Evolutionary conservation across 1,284 basidiomycete species (phyloP), one percentile per base, ranked within the genome.

Genomic region (Coniophora puteana): DNA sequence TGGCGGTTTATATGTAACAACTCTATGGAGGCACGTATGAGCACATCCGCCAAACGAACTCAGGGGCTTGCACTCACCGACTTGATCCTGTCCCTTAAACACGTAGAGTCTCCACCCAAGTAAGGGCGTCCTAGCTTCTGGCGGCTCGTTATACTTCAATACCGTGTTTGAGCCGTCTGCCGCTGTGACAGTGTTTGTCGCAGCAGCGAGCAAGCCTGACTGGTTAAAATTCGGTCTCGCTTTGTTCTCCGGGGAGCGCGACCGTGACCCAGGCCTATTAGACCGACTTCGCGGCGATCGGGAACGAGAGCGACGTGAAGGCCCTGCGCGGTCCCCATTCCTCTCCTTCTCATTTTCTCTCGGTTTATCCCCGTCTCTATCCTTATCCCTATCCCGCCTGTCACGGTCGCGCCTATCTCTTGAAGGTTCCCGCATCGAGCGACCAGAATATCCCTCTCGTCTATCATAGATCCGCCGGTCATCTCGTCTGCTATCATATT

Each of bases 111-210:
- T 74, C 96, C 96, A 99, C 17, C 87, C 88, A 27, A 87, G 66
- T 3, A 75, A 67, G 4, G 96, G 95, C 58, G 94, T 96, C 49
- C 94, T 73, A 18, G 96, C 96, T 70, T 99, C 96, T 2, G 95
- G 93, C 10, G 96, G 96, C 63, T 99, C 96, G 53, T 98, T 95
- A 61, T 99, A 99, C 63, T 99, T 99, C 46, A 99, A 71, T 28
- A 95, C 80, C 1, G 94, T 90, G 42, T 84, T 92, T 40, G 80
- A 82, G 8, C 88, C 85, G 53, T 89, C 82, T 7, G 67, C 64
- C 24, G 76, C 74, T 53, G 82, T 78, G 34, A 92, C 81, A 1
- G 86, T 90, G 56, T 97, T 96, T 5, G 93, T 95, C 58, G 92
- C 96, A 5, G 93, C 94, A 0, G 95, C 96, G 17, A 99, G 77